Evolutionary conservation across 2,329 filamentous ascomycete species (phyloP).

Genomic region (Phaeoacremonium minimum): DNA sequence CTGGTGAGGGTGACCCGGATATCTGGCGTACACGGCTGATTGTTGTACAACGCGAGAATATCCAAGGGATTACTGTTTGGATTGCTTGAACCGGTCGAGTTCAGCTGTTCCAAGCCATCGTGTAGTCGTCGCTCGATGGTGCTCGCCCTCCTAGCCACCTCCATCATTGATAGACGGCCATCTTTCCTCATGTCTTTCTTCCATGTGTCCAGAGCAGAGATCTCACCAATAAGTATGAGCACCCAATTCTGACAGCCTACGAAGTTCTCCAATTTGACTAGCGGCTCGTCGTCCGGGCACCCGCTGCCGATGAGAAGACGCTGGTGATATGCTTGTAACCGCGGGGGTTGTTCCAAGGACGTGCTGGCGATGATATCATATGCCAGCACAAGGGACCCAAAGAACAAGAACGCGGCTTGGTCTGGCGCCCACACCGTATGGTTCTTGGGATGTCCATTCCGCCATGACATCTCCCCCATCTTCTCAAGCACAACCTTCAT

Average conservation of each 20-base stretch:
- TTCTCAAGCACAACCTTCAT: conserved; percentile 4
- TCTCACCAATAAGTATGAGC: conserved; percentile 45
- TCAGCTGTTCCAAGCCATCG: conserved; percentile 9
- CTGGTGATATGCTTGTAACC: conserved; percentile 36
- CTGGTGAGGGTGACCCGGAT: conserved; percentile 14
- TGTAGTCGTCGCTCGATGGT: conserved; percentile 12
- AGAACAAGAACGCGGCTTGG: conserved; percentile 43
- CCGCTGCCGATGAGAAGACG: conserved; percentile 28
- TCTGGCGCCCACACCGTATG: conserved; percentile 36
- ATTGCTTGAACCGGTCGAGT: conserved; percentile 10
- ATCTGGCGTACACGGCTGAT: conserved; percentile 5
- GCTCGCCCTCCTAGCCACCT: conserved; percentile 7
- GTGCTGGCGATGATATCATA: conserved; percentile 47
- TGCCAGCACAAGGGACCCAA: conserved; percentile 39
- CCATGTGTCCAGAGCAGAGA: conserved; percentile 45
- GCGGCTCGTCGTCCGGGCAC: conserved; percentile 22
- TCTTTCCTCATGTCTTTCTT: conserved; percentile 37
- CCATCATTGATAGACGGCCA: conserved; percentile 33
- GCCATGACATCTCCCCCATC: conserved; percentile 25
- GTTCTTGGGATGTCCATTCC: conserved; percentile 17
- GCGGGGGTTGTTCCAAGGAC: conserved; percentile 34
- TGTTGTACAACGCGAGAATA: conserved; percentile 7
- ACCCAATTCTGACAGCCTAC: conserved; percentile 52
- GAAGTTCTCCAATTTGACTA: conserved; percentile 39
- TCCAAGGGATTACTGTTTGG: conserved; percentile 12